phyloP scores from a whole-genome alignment of 2,329 filamentous ascomycete genomes.

The Chaetomiaceae sp. region DNA sequence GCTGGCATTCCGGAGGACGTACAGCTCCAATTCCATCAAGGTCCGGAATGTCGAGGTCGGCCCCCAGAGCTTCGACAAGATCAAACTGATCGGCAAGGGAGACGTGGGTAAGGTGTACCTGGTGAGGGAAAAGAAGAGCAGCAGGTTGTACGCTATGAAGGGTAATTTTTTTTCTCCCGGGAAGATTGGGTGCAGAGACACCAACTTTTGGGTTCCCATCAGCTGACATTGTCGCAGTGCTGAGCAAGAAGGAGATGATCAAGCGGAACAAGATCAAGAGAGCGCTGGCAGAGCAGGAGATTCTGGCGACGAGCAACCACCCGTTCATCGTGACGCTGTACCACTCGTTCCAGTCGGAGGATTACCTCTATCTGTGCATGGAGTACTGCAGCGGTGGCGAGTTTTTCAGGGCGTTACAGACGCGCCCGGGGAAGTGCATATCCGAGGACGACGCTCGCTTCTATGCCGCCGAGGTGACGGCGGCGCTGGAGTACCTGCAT shows the following conservation, averaged over 20 bases:
- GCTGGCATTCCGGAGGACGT: constrained; percentile 83
- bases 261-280: constrained; percentile 99
- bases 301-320: constrained; percentile 95
- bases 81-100: constrained; percentile 97
- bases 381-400: constrained; percentile 99
- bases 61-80: constrained; percentile 96
- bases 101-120: constrained; percentile 98
- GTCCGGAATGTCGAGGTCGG: constrained; percentile 95
- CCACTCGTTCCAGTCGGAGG: constrained; percentile 98
- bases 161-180: constrained; percentile 57
- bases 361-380: constrained; percentile 99
- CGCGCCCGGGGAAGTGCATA: constrained; percentile 93
- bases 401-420: constrained; percentile 96
- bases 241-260: constrained; percentile 99
- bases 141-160: constrained; percentile 96
- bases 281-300: constrained; percentile 94
- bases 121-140: constrained; percentile 96
- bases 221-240: constrained; percentile 52
- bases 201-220: background rate
- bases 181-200: too few relatives aligned
- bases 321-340: constrained; percentile 98
- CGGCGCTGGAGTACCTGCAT: constrained; percentile 92
- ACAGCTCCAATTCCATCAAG: constrained; percentile 99
- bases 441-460: constrained; percentile 95
- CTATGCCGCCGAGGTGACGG: constrained; percentile 95